These are phyloP conservation scores for Cordyceps javanica DNA, from an alignment of 2,329 filamentous ascomycete species.

Conservation along the genomic window DNA sequence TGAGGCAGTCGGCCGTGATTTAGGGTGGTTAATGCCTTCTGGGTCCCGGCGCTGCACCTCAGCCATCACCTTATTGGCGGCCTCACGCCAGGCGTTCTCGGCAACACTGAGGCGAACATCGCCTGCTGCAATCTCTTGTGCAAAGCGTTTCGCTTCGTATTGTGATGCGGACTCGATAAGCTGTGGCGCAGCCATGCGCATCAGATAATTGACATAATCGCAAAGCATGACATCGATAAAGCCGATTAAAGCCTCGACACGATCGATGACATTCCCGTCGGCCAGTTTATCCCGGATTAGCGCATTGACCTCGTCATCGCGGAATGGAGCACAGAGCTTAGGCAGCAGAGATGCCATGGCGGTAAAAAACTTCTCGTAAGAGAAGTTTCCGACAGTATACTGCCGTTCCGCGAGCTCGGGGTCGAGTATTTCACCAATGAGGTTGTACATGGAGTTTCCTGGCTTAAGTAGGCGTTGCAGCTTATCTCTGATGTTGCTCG, in stretches of 20 bases:
- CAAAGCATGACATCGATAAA: conserved; percentile 73
- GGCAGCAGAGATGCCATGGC: conserved; percentile 71
- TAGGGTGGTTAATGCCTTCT: conserved; percentile 56
- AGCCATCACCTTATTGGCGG: conserved; percentile 56
- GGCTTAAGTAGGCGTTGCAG: conserved; percentile 65
- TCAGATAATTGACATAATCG: conserved; percentile 76
- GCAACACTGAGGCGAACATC: conserved; percentile 52
- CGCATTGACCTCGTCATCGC: conserved; percentile 69
- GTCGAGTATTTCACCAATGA: conserved; percentile 71
- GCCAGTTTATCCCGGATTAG: conserved; percentile 56
- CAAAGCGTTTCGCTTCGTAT: conserved; percentile 70
- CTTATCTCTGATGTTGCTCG: conserved; percentile 64
- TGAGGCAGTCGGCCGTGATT: conserved; percentile 57
- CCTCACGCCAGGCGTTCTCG: conserved; percentile 58
- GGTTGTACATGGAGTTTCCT: conserved; percentile 65
- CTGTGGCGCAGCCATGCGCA: conserved; percentile 64
- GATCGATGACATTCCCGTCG: conserved; percentile 62
- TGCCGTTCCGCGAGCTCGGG: conserved; percentile 64
- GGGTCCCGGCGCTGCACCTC: conserved; percentile 65
- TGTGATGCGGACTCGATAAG: conserved; percentile 64
- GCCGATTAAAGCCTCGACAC: conserved; percentile 66
- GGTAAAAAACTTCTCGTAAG: conserved; percentile 72
- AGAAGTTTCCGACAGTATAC: conserved; percentile 66
- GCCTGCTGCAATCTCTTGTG: conserved; percentile 54
- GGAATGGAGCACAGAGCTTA: conserved; percentile 72